Base-by-base conservation (phyloP, 176 grass and related monocot species). In the Dendrocalamus sinicus region DNA sequence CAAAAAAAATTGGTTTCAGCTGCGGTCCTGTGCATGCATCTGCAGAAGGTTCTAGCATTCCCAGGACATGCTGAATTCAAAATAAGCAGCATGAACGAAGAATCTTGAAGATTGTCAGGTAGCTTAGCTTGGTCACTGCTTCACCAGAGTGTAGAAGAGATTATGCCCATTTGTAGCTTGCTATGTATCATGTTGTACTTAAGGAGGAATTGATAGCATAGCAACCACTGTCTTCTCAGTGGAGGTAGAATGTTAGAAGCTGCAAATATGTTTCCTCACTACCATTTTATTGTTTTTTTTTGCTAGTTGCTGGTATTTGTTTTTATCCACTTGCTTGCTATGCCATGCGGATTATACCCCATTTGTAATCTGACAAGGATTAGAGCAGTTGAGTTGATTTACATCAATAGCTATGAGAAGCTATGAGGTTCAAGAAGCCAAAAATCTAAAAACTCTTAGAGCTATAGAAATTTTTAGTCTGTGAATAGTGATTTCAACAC, bases 201-300 rank as follows among this genome's bases (percentile, higher is more conserved):
- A 35, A 53, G 46, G 46, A 52, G 4, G 39, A 10, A 44, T 7
- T 35, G 57, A 7, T 22, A 39, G 17, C 0, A 7, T 22, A 39
- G 17, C 0, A 57, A 58, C 13, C 17, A 12, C 3, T 48, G 2
- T 72, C n/a, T 17, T 57, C 30, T 37, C 8, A 35, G 19, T 55
- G 26, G 15, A 40, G 30, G 24, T 58, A 58, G 12, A 81, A 71
- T 57, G 66, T 14, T 45, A 20, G 78, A 57, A 81, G 12, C 79
- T 81, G 4, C 37, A 82, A 43, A 46, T 46, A 64, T 79, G 4
- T 47, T 17, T 35, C 30, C 22, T 62, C 24, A 41, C 2, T 57
- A 8, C 5, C 14, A 45, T 79, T 46, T 16, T 83, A 28, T 15
- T 35, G n/a, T 6, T 30, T 23, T 30, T 23, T 44, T 9, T n/a